A percentile compares a stretch with the other conserved stretches of the same genome.
These are phyloP conservation scores for Phytophthora vignae DNA, from an alignment of 352 stramenopile genomes.

Conservation along the genomic window DNA sequence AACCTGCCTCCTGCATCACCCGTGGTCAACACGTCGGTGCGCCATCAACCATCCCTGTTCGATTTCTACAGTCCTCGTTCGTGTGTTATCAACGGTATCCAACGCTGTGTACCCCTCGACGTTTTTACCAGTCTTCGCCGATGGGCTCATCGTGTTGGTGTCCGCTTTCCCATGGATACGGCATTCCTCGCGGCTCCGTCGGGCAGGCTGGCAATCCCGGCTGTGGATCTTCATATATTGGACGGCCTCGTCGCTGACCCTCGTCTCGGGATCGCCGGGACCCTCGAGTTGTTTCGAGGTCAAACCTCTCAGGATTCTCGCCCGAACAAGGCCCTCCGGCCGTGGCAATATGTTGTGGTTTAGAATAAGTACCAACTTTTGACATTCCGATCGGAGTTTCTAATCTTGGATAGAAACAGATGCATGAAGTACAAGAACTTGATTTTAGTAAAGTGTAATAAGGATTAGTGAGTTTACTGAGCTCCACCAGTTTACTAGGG, in stretches of 20 bases:
- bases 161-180: not conserved
- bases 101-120: not conserved
- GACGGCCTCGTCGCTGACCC: not conserved
- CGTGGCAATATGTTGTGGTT: no score
- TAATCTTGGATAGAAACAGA: no score
- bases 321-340: slow-evolving; percentile 19
- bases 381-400: no score
- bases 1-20: not conserved
- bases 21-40: not conserved
- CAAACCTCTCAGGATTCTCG: slow-evolving; percentile 14
- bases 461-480: no score
- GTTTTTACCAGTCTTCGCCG: not conserved
- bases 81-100: not conserved
- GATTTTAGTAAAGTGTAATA: no score
- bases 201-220: no score
- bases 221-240: not conserved
- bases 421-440: no score
- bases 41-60: not conserved
- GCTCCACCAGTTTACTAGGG: no score
- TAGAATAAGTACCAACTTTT: no score
- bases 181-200: no score
- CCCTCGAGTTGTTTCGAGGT: slow-evolving; percentile 13
- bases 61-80: not conserved
- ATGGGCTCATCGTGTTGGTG: not conserved
- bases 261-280: slow-evolving; percentile 9